Percentiles rank a stretch among this genome's conserved stretches.
Evolutionary conservation across 192 early-diverging fungal species (phyloP).

Genomic region (Backusella liffmaniae): DNA sequence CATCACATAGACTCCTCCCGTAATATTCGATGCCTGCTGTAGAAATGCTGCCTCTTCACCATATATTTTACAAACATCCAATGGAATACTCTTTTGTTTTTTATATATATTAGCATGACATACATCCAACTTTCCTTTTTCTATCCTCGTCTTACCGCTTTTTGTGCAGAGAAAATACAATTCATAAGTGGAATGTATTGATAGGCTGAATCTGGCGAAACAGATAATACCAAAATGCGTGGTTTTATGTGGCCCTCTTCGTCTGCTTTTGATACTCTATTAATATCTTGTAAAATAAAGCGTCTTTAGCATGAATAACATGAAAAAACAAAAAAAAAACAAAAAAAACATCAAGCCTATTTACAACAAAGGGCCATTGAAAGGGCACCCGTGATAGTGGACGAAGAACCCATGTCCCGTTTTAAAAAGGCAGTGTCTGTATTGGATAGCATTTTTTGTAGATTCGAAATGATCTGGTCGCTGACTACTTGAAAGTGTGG

Average conservation of each 20-base stretch:
- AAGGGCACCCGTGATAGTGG: conserved; percentile 50
- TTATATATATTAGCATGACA: neutral
- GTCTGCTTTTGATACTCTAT: conserved; percentile 55
- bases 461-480: conserved; percentile 45
- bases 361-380: conserved; percentile 64
- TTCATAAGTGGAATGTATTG: conserved; percentile 99
- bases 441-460: conserved; percentile 29
- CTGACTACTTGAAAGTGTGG: conserved; percentile 54
- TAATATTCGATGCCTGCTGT: conserved; percentile 90
- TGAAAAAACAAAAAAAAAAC: too few species aligned
- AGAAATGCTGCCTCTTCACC: conserved; percentile 84
- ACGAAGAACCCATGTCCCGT: conserved; percentile 4
- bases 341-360: neutral
- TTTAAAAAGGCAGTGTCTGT: conserved; percentile 2
- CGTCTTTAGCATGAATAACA: conserved; percentile 2
- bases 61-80: conserved; percentile 88
- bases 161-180: conserved; percentile 96
- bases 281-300: conserved; percentile 56
- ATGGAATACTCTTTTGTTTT: conserved; percentile 64
- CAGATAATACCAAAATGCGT: conserved; percentile 83
- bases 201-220: conserved; percentile 79
- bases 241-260: conserved; percentile 62
- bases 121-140: too few species aligned
- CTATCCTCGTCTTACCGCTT: conserved; percentile 49
- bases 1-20: conserved; percentile 81